Base-by-base conservation (phyloP, 306 rosid species). In the Potentilla sterilis region DNA sequence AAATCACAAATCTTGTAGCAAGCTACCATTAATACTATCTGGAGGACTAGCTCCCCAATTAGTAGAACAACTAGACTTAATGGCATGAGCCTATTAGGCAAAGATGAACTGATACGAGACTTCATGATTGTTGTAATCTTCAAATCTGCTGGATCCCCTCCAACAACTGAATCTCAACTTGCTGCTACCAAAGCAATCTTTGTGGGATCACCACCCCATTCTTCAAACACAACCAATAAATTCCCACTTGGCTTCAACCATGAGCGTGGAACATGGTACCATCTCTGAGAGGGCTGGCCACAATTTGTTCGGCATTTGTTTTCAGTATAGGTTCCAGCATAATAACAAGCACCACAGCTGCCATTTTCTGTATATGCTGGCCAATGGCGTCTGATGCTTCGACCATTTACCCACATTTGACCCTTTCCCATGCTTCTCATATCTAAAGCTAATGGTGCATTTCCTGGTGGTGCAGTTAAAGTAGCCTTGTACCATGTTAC, bases 391-490 rank as follows among this genome's bases (percentile, higher is more conserved):
- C 98, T 96, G 3, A 94, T 91, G 83, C 92, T 89, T 28, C 69
- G 90, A 40, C 96, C 96, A n/a, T 94, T 91, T 35, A 94, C 74
- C 98, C 98, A 94, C 32, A 90, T 77, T 65, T 91, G 88, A 68
- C 98, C 98, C 70, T 94, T 94, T 72, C 96, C 98, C 98, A 94
- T 94, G 88, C 85, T 83, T 61, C 84, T 83, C 98, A 91, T 89
- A 71, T 94, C 98, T 61, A 94, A 87, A 75, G 98, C 97, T 66
- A 91, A 72, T 37, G 97, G 97, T 57, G 80, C 93, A 61, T 86
- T 75, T 61, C 94, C 96, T 64, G 67, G 78, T 32, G 96, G 97
- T 40, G 96, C 85, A 49, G 75, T 80, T 24, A 94, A 91, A 42
- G 7, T 42, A 42, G 11, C 46, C 46, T 42, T 42, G 11, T 7